Base-by-base conservation (phyloP, 495 filamentous ascomycete genomes). In the Saxophila tyrrhenica region DNA sequence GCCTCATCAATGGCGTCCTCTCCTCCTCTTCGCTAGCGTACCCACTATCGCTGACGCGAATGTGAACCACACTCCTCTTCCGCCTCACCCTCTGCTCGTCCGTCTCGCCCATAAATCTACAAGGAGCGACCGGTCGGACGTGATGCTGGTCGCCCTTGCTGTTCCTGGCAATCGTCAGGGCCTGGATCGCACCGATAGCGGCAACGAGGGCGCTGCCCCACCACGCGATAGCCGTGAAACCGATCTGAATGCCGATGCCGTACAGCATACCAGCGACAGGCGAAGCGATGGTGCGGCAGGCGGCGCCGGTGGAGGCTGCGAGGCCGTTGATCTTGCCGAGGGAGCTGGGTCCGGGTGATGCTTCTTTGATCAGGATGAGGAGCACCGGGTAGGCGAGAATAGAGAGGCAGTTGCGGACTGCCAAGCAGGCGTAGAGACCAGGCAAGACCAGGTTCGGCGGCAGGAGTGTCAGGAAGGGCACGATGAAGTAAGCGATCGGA, bases 341-440 rank as follows among this genome's bases (percentile, higher is more conserved):
- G 19, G 80, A 74, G 0, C 73, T 76, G 9, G 74, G 70, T 16
- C 78, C 79, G 2, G 86, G 84, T 19, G 83, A 84, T 0, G 87
- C 83, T 72, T 90, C 86, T 65, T 91, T 92, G 70, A 92, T 79
- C 8, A 92, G 74, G 41, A 92, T 90, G 35, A 92, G 71, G 8
- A 92, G 76, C 2, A 91, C 73, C 0, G 87, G 87, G 58, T 87
- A 92, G 20, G 81, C 75, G 50, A 90, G 71, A 54, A 91, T 92
- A 2, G 80, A 82, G 23, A 87, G 77, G 54, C 87, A 70, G 60
- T 91, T 90, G 32, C 87, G 81, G 42, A 89, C 72, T 0, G 77
- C 69, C 20, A 92, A 69, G 54, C 78, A 83, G n/a, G 72, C 63
- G 64, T 89, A 92, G 50, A 92, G 85, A n/a, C 78, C 83, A 0